Evolutionary conservation across 352 stramenopile genomes (phyloP).

Genomic region (Globisporangium solare): DNA sequence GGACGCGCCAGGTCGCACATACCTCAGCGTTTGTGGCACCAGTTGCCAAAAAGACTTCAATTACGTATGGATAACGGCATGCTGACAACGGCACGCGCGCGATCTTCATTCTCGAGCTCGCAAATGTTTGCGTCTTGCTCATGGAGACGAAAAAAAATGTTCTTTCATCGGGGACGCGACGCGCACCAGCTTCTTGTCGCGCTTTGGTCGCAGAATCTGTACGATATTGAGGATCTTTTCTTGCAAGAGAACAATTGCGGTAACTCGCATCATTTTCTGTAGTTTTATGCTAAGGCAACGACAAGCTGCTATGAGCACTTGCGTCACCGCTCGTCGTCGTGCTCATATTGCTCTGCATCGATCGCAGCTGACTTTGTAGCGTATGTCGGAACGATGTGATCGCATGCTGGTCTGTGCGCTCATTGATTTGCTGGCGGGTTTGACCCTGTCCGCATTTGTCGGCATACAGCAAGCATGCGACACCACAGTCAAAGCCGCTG

Average conservation of each 20-base stretch:
- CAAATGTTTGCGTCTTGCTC: neutral
- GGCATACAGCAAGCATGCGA: slow-evolving; percentile 84
- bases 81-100: neutral
- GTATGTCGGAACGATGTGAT: slow-evolving; percentile 70
- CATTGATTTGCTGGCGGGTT: slow-evolving; percentile 54
- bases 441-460: slow-evolving; percentile 76
- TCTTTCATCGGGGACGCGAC: neutral
- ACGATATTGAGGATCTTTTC: too few relatives aligned
- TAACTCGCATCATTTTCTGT: neutral
- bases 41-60: neutral
- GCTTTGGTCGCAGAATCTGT: too few relatives aligned
- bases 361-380: slow-evolving; percentile 35
- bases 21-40: neutral
- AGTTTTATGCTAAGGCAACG: neutral
- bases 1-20: neutral
- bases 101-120: neutral
- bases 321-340: neutral
- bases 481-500: slow-evolving; percentile 87
- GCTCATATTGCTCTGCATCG: slow-evolving; percentile 12
- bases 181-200: too few relatives aligned
- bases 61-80: neutral
- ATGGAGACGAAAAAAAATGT: neutral
- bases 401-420: slow-evolving; percentile 50
- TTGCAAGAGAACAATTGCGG: neutral
- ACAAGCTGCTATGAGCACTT: too few relatives aligned